Evolutionary conservation across 352 stramenopile genomes (phyloP).

Genomic region (Globisporangium splendens): DNA sequence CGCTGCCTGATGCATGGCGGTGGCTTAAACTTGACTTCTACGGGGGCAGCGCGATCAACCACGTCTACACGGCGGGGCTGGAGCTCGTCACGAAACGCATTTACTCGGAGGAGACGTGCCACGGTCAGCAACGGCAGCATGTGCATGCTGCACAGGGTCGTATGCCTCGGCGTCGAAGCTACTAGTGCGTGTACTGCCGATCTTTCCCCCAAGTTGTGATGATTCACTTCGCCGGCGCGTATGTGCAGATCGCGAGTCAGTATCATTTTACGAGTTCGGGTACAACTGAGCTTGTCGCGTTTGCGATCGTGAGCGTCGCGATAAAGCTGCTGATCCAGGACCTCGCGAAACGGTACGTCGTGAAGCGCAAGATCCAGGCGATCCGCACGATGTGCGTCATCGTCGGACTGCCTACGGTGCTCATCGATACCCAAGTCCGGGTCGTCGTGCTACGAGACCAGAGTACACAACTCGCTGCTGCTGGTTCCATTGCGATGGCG

Average conservation of each 20-base stretch:
- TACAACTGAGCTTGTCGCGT: background rate
- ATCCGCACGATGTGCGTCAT: constrained; percentile 19
- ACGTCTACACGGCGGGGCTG: constrained; percentile 1
- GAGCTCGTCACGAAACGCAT: constrained; percentile 1
- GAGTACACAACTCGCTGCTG: background rate
- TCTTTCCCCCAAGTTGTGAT: constrained; percentile 1
- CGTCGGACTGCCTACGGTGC: constrained; percentile 19
- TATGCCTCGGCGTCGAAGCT: background rate
- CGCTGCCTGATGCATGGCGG: background rate
- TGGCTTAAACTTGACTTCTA: constrained; percentile 7
- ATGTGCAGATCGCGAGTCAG: constrained; percentile 3
- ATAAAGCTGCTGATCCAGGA: constrained; percentile 23
- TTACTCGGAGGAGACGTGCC: constrained; percentile 6
- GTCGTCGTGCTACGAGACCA: constrained; percentile 14
- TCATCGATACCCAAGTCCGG: constrained; percentile 27
- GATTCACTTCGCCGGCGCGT: constrained; percentile 1
- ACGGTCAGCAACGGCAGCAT: background rate
- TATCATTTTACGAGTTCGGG: background rate
- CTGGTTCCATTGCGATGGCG: background rate
- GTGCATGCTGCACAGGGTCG: too few relatives aligned
- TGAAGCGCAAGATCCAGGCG: constrained; percentile 13
- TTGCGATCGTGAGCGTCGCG: background rate
- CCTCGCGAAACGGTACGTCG: constrained; percentile 15
- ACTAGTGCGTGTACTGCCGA: constrained; percentile 1
- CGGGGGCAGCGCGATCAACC: background rate